Evolutionary conservation across 257 asterid species (phyloP).

Genomic region (Rehmannia glutinosa): DNA sequence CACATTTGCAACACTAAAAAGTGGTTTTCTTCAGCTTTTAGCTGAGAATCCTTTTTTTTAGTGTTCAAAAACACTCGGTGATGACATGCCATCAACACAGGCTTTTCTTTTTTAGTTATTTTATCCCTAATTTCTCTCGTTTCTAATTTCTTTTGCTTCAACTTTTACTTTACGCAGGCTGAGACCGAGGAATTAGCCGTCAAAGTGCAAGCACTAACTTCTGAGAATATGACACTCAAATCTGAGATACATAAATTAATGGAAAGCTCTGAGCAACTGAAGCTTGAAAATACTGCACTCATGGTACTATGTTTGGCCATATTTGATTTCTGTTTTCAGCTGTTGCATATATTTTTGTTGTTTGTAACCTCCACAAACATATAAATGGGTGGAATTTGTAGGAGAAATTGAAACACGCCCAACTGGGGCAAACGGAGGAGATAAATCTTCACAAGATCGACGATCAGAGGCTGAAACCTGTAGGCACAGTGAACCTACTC

Average conservation of each 20-base stretch:
- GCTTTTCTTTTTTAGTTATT: not conserved
- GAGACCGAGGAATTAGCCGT: constrained; percentile 84
- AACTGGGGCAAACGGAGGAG: constrained; percentile 31
- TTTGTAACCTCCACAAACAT: not conserved
- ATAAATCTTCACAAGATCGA: constrained; percentile 33
- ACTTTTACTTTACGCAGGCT: constrained; percentile 42
- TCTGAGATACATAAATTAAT: constrained; percentile 59
- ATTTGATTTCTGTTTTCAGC: not conserved
- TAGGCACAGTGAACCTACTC: constrained; percentile 74
- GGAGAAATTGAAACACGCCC: constrained; percentile 58
- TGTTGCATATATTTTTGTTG: not conserved
- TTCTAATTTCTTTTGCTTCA: not conserved
- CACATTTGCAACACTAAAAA: too few relatives aligned
- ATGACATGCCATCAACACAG: too few relatives aligned
- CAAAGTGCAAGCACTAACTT: constrained; percentile 60
- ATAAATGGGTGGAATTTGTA: constrained; percentile 18
- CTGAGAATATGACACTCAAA: constrained; percentile 71
- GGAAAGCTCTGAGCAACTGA: constrained; percentile 62
- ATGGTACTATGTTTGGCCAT: constrained; percentile 33
- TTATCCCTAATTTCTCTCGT: too few relatives aligned
- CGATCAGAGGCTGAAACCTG: constrained; percentile 49
- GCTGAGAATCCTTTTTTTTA: too few relatives aligned
- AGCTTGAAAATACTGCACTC: constrained; percentile 66
- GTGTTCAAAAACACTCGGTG: too few relatives aligned
- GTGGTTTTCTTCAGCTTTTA: too few relatives aligned